Base-by-base conservation (phyloP, 306 rosid genomes). In the Dalbergia cochinchinensis region DNA sequence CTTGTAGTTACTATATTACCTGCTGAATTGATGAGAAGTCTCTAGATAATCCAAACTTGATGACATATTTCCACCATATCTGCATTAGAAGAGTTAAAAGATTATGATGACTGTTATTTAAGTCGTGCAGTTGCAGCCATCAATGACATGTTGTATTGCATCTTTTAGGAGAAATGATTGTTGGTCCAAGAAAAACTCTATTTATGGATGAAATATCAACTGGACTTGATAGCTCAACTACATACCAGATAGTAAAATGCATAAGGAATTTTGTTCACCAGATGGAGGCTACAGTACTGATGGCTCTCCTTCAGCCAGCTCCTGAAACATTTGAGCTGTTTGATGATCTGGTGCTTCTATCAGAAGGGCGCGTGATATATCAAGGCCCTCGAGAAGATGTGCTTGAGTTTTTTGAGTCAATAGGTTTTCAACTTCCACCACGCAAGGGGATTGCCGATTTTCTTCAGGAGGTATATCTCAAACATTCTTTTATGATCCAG, bases 171-270 rank as follows among this genome's bases (percentile, higher is more conserved):
- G 98, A 94, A 87, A 89, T 94, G 97, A 78, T 88, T 42, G 92
- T 94, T 70, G 98, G 96, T 54, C 98, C 97, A 68, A 88, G 97
- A 78, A 92, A 92, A 84, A 86, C 98, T 14, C 77, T 94, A 42
- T 92, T 92, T 75, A 94, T 94, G 98, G 98, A 94, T 78, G 98
- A 94, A 85, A 90, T 94, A 78, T 94, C 98, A 75, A 94, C 98
- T 1, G 98, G 98, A 69, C 94, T 94, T 41, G 98, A 94, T 82
- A 94, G 98, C 82, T 88, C 98, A 50, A 94, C 98, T 39, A 92
- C 98, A 47, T 94, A 13, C 83, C 98, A 92, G 84, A 94, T 94
- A 50, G 97, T 94, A 42, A 92, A 90, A 80, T 94, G 98, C 80
- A 18, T 87, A 33, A 81, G 89, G 81, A 89, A 94, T 74, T 92